Percentiles rank a stretch among this genome's conserved stretches.
Conservation (phyloP, 305 asterid species). For the Striga hermonthica region DNA sequence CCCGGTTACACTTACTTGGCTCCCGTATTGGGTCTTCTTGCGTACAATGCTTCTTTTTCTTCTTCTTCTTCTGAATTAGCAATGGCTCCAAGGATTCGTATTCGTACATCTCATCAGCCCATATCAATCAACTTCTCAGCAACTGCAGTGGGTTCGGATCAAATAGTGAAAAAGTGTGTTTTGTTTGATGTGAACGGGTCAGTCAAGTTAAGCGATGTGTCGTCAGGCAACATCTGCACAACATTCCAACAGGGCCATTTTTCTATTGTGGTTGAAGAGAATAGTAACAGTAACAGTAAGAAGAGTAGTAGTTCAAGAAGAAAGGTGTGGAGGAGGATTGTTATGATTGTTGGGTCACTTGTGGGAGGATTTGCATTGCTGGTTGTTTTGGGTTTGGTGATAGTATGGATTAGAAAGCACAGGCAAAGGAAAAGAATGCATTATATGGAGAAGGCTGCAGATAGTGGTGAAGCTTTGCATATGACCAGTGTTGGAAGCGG, state of each 20-base stretch:
- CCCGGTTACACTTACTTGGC: constrained; percentile 45
- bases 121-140: constrained; percentile 48
- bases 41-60: constrained; percentile 61
- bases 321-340: constrained; percentile 35
- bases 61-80: too few species aligned
- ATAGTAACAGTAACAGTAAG: constrained; percentile 14
- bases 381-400: constrained; percentile 37
- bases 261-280: constrained; percentile 57
- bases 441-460: constrained; percentile 70
- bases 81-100: constrained; percentile 37
- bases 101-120: constrained; percentile 47
- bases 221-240: constrained; percentile 42
- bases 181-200: constrained; percentile 45
- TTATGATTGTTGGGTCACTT: constrained; percentile 41
- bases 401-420: constrained; percentile 40
- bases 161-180: constrained; percentile 37
- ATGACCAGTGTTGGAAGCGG: constrained; percentile 59
- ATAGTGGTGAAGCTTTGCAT: constrained; percentile 58
- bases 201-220: constrained; percentile 44
- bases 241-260: constrained; percentile 61
- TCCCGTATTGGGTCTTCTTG: constrained; percentile 53
- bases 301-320: constrained; percentile 20
- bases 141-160: constrained; percentile 24
- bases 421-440: constrained; percentile 48
- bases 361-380: constrained; percentile 47